Evolutionary conservation across 2,329 filamentous ascomycete species (phyloP).

Genomic region (Nemania sp.): DNA sequence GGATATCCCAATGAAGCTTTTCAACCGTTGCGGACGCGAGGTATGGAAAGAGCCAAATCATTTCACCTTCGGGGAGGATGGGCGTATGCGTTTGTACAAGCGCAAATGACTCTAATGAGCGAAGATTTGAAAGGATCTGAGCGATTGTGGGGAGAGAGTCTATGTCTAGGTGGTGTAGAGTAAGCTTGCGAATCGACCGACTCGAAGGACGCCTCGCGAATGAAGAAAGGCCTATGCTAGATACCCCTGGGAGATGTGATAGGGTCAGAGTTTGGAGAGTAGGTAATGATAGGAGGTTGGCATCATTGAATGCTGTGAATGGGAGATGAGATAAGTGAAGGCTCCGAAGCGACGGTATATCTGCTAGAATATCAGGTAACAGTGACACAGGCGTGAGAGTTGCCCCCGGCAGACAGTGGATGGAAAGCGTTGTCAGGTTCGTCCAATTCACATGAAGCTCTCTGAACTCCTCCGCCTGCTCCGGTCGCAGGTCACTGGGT

Average conservation of each 20-base stretch:
- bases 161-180: slow-evolving; percentile 67
- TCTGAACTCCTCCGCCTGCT: slow-evolving; percentile 60
- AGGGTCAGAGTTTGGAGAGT: slow-evolving; percentile 67
- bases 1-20: slow-evolving; percentile 74
- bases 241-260: slow-evolving; percentile 67
- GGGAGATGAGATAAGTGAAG: slow-evolving; percentile 71
- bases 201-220: slow-evolving; percentile 65
- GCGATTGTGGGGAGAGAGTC: slow-evolving; percentile 68
- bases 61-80: slow-evolving; percentile 65
- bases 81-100: slow-evolving; percentile 68
- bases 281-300: slow-evolving; percentile 66
- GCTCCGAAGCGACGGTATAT: slow-evolving; percentile 66
- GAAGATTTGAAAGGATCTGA: slow-evolving; percentile 69
- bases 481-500: slow-evolving; percentile 56
- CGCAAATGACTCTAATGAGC: slow-evolving; percentile 61
- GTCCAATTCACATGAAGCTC: slow-evolving; percentile 67
- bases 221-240: slow-evolving; percentile 65
- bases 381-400: slow-evolving; percentile 65
- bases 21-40: slow-evolving; percentile 66
- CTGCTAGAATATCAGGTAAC: slow-evolving; percentile 62
- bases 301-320: slow-evolving; percentile 67
- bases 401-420: slow-evolving; percentile 70
- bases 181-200: slow-evolving; percentile 61
- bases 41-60: slow-evolving; percentile 74
- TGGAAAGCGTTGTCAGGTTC: slow-evolving; percentile 65